A percentile compares a stretch with the other conserved stretches of the same genome.
phyloP scores from a whole-genome alignment of 768 basidiomycete genomes.

The Lactarius deliciosus region DNA sequence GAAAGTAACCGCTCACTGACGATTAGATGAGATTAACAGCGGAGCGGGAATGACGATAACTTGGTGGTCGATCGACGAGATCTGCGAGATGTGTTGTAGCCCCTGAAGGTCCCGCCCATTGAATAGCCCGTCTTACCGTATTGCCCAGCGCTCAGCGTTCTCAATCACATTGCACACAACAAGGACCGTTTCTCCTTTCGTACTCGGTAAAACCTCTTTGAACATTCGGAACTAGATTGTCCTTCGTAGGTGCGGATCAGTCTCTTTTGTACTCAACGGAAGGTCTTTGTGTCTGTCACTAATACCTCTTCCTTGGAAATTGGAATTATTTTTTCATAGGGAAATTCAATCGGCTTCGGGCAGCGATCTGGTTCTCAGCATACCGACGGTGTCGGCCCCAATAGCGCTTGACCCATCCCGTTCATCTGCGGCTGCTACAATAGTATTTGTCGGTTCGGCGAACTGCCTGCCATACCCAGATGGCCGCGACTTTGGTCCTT shows the following conservation, averaged over 20 bases:
- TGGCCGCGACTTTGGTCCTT: neutral
- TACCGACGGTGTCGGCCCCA: neutral
- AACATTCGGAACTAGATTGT: neutral
- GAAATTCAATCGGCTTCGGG: slow-evolving; percentile 1
- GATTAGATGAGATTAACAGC: slow-evolving; percentile 4
- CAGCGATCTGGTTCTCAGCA: neutral
- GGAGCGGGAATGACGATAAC: slow-evolving; percentile 5
- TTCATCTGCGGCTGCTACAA: neutral
- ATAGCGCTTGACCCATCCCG: slow-evolving; percentile 2
- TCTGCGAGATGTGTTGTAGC: neutral
- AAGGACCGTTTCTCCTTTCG: neutral
- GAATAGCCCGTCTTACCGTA: neutral
- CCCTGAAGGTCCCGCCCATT: neutral
- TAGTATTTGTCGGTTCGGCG: neutral
- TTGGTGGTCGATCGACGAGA: neutral
- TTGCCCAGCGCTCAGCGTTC: neutral
- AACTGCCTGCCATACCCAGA: neutral
- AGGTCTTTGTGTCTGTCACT: too few species aligned
- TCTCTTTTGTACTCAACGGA: too few species aligned
- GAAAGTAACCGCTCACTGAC: neutral
- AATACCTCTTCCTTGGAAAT: neutral
- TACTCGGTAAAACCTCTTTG: neutral
- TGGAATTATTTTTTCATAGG: neutral
- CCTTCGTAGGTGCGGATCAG: neutral
- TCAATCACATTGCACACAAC: neutral